Evolutionary conservation across 225 moss, liverwort and hornwort genomes (phyloP), one percentile per base, ranked within the genome.

Genomic region (Thuidium tamariscinum): DNA sequence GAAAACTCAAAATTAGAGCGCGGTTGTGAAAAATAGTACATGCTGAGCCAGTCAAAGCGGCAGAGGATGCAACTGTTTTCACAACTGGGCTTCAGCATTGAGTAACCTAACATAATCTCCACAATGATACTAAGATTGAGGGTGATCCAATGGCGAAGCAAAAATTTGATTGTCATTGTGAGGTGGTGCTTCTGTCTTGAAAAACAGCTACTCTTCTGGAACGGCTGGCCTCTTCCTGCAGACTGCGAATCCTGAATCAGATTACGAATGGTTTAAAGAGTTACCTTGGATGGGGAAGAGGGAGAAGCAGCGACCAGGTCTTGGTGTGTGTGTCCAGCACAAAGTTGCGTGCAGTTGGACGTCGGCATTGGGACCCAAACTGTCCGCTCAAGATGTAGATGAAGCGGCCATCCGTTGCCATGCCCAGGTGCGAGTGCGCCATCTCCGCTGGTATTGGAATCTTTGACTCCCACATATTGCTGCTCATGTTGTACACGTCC

Each of bases 371-470:
- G 55, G 92, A 46, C 34, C 94, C 94, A 37, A 88, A 70, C 48
- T 94, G 94, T 21, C 94, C 92, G 19, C 90, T 90, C 70, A 94
- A 89, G 20, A 79, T 46, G 19, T 94, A 94, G 78, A 94, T 83
- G 76, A 88, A 94, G 68, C 91, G 90, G 56, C 90, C 91, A 77
- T 94, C 90, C 2, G 94, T 88, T 2, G 92, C 90, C 91, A 94
- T 82, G 67, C 92, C 94, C 19, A 94, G 65, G 66, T 94, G 94
- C 10, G 94, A 94, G 78, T 94, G 91, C 13, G 94, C 92, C 94
- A 92, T 94, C 29, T 77, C 78, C 41, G 49, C 39, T 5, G 94
- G 94, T 87, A 92, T 94, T 37, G 84, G 79, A 79, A 91, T 85
- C 29, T 87, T 87, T 39, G 86, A 46, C 69, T 84, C 89, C 94